Base-by-base conservation (phyloP, 1,284 basidiomycete genomes). In the Pterula multifida region DNA sequence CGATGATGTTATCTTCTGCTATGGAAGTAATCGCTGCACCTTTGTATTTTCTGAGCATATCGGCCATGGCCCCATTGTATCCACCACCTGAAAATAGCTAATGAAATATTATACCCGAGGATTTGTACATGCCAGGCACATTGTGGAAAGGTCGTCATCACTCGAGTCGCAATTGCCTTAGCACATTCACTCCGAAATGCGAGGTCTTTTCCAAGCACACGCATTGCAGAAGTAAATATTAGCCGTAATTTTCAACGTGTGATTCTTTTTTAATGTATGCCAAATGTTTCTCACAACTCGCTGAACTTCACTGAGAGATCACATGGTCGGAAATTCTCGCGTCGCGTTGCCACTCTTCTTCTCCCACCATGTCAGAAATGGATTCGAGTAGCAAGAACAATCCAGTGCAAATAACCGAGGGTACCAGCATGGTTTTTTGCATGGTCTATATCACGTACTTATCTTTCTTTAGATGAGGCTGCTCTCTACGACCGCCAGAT, bases 401-500 rank as follows among this genome's bases (percentile, higher is more conserved):
- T 32, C 68, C 45, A 11, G 45, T 47, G 4, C 45, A 47, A 47
- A 70, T 71, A 35, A 72, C 70, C 35, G 70, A 72, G 67, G 70
- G 70, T 70, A 53, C 47, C 15, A 15, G 15, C n/a, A n/a, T n/a
- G 28, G 15, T 32, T 6, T 32, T 15, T 32, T 6, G 28, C 21
- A 46, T 35, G 36, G 26, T 26, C 24, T 45, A 24, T 22, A 22
- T 11, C 21, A 46, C 42, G 19, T 26, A 22, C 13, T 51, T 24
- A 36, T 36, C 47, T 35, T 50, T 36, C 36, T 36, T 51, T 55
- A 84, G 87, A 86, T 65, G 87, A 91, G 63, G 89, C 85, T 15
- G 85, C 85, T 3, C 68, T 97, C 25, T 98, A 98, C 65, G 95
- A 98, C 67, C 84, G 95, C 36, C 95, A 98, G 68, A 97, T 98